Evolutionary conservation across 106 monocot genomes (phyloP).

Genomic region (Dioscorea zingiberensis): DNA sequence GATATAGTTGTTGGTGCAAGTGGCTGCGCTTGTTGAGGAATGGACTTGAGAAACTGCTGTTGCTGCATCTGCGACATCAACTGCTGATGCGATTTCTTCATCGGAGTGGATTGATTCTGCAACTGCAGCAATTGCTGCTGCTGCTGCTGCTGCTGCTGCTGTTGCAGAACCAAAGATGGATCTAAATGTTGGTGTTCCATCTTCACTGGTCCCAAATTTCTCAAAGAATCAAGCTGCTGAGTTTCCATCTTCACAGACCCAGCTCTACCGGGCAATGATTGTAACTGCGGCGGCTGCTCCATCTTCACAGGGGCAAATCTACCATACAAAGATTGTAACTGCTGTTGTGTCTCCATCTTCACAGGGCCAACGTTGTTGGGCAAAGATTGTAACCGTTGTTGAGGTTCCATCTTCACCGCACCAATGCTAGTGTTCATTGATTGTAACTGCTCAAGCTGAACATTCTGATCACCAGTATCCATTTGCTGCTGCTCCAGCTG

Average conservation of each 20-base stretch:
- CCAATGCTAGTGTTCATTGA: slow-evolving; percentile 6
- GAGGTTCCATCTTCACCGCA: no score
- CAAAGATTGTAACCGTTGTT: no score
- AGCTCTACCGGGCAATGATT: slow-evolving; percentile 7
- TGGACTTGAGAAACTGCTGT: slow-evolving; percentile 14
- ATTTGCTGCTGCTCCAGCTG: slow-evolving; percentile 12
- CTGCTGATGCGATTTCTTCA: slow-evolving; percentile 29
- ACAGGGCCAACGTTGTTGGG: no score
- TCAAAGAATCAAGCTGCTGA: slow-evolving; percentile 22
- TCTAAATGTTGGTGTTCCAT: slow-evolving; percentile 35
- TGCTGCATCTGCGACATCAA: slow-evolving; percentile 30
- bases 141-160: slow-evolving; percentile 34
- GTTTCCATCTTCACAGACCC: slow-evolving; percentile 31
- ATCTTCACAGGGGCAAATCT: no score
- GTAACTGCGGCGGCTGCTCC: slow-evolving; percentile 3
- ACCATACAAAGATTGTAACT: slow-evolving; percentile 16
- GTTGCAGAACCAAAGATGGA: slow-evolving; percentile 26
- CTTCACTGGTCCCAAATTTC: slow-evolving; percentile 46
- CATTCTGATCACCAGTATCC: slow-evolving; percentile 14
- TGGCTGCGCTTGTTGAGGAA: slow-evolving; percentile 29
- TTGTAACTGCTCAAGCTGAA: slow-evolving; percentile 9
- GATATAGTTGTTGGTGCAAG: slow-evolving; percentile 33
- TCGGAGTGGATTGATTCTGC: slow-evolving; percentile 17
- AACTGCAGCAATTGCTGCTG: slow-evolving; percentile 24
- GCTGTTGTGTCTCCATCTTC: no score